Percentiles rank a stretch among this genome's conserved stretches.
Evolutionary conservation across 2,329 filamentous ascomycete species (phyloP).

Genomic region (Zelopaecilomyces penicillatus): DNA sequence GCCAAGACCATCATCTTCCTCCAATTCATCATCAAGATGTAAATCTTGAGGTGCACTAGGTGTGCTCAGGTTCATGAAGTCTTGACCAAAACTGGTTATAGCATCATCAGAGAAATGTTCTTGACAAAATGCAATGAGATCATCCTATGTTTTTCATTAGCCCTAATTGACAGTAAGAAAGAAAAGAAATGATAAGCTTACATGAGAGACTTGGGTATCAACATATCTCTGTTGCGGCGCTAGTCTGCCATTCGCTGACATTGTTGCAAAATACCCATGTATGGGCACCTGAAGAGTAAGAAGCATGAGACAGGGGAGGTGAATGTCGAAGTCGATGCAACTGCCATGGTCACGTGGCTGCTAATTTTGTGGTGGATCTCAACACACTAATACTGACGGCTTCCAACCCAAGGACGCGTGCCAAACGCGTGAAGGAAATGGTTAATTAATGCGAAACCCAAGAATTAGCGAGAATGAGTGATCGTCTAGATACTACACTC

Average conservation of each 20-base stretch:
- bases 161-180: background rate
- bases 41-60: constrained; percentile 19
- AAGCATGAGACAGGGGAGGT: too few relatives aligned
- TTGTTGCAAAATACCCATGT: too few relatives aligned
- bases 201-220: constrained; percentile 19
- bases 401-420: too few relatives aligned
- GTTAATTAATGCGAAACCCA: too few relatives aligned
- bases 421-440: too few relatives aligned
- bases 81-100: constrained; percentile 35
- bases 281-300: too few relatives aligned
- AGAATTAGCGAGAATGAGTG: too few relatives aligned
- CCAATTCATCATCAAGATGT: constrained; percentile 25
- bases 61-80: constrained; percentile 32
- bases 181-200: constrained; percentile 8
- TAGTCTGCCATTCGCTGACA: constrained; percentile 3
- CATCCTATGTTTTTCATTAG: constrained; percentile 38
- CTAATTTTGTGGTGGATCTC: too few relatives aligned
- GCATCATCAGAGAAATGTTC: constrained; percentile 48
- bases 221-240: constrained; percentile 6
- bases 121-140: constrained; percentile 49
- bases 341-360: too few relatives aligned
- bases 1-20: constrained; percentile 62
- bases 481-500: too few relatives aligned
- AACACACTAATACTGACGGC: too few relatives aligned
- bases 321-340: too few relatives aligned